These are phyloP conservation scores for Didymosphaeria variabile DNA, from an alignment of 2,329 filamentous ascomycete genomes.

Conservation along the genomic window DNA sequence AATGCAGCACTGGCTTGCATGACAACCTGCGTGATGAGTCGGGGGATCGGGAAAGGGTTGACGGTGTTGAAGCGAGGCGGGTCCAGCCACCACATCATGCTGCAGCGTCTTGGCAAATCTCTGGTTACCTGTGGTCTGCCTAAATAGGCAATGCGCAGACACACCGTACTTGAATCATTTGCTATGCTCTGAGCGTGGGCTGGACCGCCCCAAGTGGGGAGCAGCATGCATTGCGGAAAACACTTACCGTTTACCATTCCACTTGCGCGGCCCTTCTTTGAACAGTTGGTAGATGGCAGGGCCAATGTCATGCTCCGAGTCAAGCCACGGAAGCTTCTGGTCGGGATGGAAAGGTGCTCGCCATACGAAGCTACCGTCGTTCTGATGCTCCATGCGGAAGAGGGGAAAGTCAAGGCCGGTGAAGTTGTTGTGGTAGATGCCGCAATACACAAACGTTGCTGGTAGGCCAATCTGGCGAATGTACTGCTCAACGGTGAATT, in stretches of 20 bases:
- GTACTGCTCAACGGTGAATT: slow-evolving; percentile 93
- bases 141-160: slow-evolving; percentile 1
- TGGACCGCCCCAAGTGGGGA: slow-evolving; percentile 25
- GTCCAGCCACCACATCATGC: slow-evolving; percentile 29
- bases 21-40: neutral
- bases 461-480: slow-evolving; percentile 82
- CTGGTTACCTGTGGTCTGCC: neutral
- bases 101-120: slow-evolving; percentile 1
- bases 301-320: slow-evolving; percentile 95
- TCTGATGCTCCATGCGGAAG: slow-evolving; percentile 91
- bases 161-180: neutral
- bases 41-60: slow-evolving; percentile 22
- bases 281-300: slow-evolving; percentile 92
- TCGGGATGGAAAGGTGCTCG: slow-evolving; percentile 92
- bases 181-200: slow-evolving; percentile 24
- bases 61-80: slow-evolving; percentile 23
- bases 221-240: slow-evolving; percentile 27
- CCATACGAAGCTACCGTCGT: slow-evolving; percentile 89
- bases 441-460: slow-evolving; percentile 92
- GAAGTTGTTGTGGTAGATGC: slow-evolving; percentile 99
- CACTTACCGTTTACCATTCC: slow-evolving; percentile 75
- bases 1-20: slow-evolving; percentile 27
- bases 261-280: slow-evolving; percentile 88
- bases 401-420: slow-evolving; percentile 90
- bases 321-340: slow-evolving; percentile 90